Evolutionary conservation across 2,329 filamentous ascomycete species (phyloP).

Genomic region (Aspergillus pseudoviridinutans): DNA sequence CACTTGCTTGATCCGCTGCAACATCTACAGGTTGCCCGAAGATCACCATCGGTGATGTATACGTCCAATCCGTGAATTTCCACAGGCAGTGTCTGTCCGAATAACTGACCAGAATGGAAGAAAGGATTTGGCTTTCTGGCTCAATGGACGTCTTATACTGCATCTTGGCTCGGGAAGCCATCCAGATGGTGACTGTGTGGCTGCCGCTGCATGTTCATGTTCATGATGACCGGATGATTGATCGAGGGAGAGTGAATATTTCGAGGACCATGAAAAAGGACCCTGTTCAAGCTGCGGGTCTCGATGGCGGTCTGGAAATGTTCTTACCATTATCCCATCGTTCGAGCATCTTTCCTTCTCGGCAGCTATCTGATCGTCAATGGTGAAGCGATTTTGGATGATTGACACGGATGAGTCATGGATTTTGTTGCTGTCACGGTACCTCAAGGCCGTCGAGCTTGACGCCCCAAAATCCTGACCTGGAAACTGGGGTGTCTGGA

Average conservation of each 20-base stretch:
- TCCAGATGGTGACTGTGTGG: conserved; percentile 7
- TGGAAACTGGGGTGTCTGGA: neutral
- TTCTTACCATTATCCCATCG: neutral
- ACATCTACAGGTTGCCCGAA: conserved; percentile 16
- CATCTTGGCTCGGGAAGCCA: conserved; percentile 15
- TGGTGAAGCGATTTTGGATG: conserved; percentile 17
- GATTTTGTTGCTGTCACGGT: neutral
- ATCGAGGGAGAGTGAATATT: neutral
- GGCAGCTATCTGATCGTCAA: conserved; percentile 25
- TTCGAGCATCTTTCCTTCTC: conserved; percentile 13
- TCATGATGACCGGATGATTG: neutral
- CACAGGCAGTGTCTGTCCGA: neutral
- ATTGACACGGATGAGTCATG: neutral
- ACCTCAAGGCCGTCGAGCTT: neutral
- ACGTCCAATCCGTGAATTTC: neutral
- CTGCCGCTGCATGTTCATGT: neutral
- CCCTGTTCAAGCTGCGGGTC: neutral
- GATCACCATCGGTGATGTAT: conserved; percentile 4
- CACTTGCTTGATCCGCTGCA: neutral
- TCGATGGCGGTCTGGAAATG: neutral
- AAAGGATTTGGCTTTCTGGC: neutral
- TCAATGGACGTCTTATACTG: conserved; percentile 6
- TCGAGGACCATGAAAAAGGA: neutral
- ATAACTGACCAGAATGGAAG: neutral
- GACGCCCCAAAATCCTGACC: neutral